Evolutionary conservation across 257 asterid species (phyloP).

Genomic region (Lycium ferocissimum): DNA sequence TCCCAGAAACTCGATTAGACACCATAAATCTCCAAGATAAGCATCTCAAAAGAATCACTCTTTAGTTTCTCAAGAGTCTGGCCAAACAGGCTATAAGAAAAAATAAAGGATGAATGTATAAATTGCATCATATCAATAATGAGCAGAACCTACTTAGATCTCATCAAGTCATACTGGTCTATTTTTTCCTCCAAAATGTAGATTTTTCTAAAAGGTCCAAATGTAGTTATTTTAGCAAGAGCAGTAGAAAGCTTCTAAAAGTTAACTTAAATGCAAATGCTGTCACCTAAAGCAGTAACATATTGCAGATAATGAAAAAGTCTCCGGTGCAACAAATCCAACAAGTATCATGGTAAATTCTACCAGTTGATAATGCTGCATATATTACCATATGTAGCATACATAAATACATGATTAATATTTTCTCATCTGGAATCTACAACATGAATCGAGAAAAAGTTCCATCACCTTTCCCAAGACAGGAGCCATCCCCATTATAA

Average conservation of each 20-base stretch:
- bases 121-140: too few species aligned
- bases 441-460: not conserved
- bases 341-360: not conserved
- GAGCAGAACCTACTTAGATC: not conserved
- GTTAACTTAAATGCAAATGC: not conserved
- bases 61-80: not conserved
- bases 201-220: not conserved
- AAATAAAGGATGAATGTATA: too few species aligned
- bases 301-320: not conserved
- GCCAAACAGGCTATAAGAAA: not conserved
- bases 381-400: not conserved
- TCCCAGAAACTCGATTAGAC: not conserved
- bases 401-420: conserved; percentile 8
- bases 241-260: not conserved
- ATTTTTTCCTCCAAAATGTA: not conserved
- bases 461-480: conserved; percentile 74
- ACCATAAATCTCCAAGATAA: not conserved
- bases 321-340: not conserved
- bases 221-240: not conserved
- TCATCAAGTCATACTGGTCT: not conserved
- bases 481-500: conserved; percentile 95
- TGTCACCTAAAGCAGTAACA: not conserved
- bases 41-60: not conserved
- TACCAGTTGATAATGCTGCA: not conserved
- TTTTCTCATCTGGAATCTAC: not conserved